Conservation (phyloP, 202 grass and related monocot species). For the Brachypodium distachyon region DNA sequence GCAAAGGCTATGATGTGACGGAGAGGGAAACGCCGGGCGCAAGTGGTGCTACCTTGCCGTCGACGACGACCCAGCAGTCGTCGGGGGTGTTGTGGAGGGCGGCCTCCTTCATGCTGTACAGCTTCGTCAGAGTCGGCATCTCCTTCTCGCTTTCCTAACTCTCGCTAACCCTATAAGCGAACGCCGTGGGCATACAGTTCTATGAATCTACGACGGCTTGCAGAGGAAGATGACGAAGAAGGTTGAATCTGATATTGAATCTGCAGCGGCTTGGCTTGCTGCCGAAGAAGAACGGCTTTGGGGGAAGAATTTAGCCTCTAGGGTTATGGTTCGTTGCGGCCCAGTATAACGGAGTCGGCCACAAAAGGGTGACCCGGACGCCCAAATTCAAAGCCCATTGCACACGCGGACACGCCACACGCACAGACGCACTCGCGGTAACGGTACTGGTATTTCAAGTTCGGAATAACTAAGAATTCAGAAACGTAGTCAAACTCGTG, state of each 20-base stretch:
- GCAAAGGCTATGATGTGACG: background rate
- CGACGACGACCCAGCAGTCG: conserved; percentile 81
- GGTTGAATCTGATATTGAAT: background rate
- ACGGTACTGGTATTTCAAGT: too few relatives aligned
- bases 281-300: conserved; percentile 22
- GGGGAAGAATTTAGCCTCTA: background rate
- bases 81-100: conserved; percentile 64
- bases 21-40: background rate
- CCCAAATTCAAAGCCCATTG: background rate
- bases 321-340: background rate
- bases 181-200: background rate
- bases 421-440: too few relatives aligned
- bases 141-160: background rate
- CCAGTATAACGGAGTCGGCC: background rate
- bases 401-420: too few relatives aligned
- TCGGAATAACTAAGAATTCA: too few relatives aligned
- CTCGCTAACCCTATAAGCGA: background rate
- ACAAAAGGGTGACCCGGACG: background rate
- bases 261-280: conserved; percentile 20
- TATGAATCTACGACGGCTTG: background rate
- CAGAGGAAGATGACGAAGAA: conserved; percentile 18
- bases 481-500: too few relatives aligned
- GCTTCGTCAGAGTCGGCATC: conserved; percentile 74
- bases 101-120: conserved; percentile 71
- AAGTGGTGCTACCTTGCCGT: conserved; percentile 51